phyloP scores from a whole-genome alignment of 768 basidiomycete species.

The Lactifluus subvellereus region DNA sequence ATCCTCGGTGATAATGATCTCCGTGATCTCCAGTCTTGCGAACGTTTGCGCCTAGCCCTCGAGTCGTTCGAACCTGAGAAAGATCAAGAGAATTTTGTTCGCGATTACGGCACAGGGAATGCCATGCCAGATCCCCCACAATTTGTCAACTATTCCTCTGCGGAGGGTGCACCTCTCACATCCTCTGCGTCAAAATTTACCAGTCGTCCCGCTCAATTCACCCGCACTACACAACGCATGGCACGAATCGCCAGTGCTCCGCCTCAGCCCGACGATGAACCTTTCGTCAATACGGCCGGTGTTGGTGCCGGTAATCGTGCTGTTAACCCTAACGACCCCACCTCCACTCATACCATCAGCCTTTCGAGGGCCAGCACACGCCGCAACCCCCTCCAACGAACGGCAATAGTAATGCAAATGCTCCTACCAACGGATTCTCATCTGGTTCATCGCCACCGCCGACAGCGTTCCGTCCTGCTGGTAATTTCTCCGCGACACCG shows the following conservation, averaged over 20 bases:
- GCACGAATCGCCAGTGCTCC: slow-evolving; percentile 29
- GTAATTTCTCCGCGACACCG: not conserved
- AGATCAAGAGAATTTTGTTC: slow-evolving; percentile 87
- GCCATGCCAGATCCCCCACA: slow-evolving; percentile 82
- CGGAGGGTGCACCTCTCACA: slow-evolving; percentile 54
- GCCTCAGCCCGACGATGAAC: slow-evolving; percentile 37
- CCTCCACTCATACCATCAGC: slow-evolving; percentile 31
- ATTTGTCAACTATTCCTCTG: slow-evolving; percentile 70
- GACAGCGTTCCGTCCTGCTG: not conserved
- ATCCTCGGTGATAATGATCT: not conserved
- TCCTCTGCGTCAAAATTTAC: slow-evolving; percentile 51
- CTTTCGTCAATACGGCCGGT: slow-evolving; percentile 56
- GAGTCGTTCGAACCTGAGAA: slow-evolving; percentile 85
- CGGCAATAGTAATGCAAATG: not conserved
- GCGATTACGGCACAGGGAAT: slow-evolving; percentile 81
- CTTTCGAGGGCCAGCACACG: slow-evolving; percentile 30
- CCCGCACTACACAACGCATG: slow-evolving; percentile 36
- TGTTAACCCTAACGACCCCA: slow-evolving; percentile 31
- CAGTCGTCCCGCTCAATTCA: slow-evolving; percentile 53
- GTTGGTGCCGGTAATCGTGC: slow-evolving; percentile 59
- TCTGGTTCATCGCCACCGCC: slow-evolving; percentile 14
- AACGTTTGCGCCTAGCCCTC: slow-evolving; percentile 76
- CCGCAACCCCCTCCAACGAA: slow-evolving; percentile 8
- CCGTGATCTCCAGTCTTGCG: slow-evolving; percentile 66
- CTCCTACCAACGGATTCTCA: slow-evolving; percentile 10